Base-by-base conservation (phyloP, 1,139 yeast species). In the Suhomyces choctaworum region DNA sequence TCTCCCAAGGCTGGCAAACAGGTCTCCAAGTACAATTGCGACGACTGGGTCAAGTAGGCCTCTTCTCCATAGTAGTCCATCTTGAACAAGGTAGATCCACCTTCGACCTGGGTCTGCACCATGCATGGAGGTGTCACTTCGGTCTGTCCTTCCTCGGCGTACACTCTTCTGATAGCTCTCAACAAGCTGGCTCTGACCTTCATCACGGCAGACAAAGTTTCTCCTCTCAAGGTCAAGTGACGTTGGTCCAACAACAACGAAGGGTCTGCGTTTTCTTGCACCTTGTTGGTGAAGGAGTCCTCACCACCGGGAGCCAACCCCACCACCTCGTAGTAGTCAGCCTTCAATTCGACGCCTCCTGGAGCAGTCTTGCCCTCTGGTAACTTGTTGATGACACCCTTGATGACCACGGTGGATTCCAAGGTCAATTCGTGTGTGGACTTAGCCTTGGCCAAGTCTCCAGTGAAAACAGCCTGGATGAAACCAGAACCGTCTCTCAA, bases 31-130 rank as follows among this genome's bases (percentile, higher is more conserved):
- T 94, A 94, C 54, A 94, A 77, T 71, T 94, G 99, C 17, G 98
- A 92, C 10, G 96, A 86, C 69, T 94, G 99, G 15, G 99, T 94
- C 56, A 94, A 75, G 66, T 73, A 94, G 11, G 98, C 98, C 62
- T 90, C 94, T 70, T 92, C 96, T 33, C 97, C 97, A 60, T 94
- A 94, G 71, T 94, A 94, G 61, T 87, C 85, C 73, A 94, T 73
- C 54, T 83, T 81, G 72, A 94, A 94, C 58, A 94, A 75, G 12
- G 98, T 94, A 22, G 97, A 85, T 36, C 99, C 99, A 62, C 99
- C 98, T 71, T 94, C 99, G 42, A 94, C 99, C 71, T 92, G 97
- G 29, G 97, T 90, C 70, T 94, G 98, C 40, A 94, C 99, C 97
- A 94, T 90, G 68, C 97, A 90, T 55, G 99, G 99, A 32, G 98